Base-by-base conservation (phyloP, 805 yeast species). In the Candida chauliodis region DNA sequence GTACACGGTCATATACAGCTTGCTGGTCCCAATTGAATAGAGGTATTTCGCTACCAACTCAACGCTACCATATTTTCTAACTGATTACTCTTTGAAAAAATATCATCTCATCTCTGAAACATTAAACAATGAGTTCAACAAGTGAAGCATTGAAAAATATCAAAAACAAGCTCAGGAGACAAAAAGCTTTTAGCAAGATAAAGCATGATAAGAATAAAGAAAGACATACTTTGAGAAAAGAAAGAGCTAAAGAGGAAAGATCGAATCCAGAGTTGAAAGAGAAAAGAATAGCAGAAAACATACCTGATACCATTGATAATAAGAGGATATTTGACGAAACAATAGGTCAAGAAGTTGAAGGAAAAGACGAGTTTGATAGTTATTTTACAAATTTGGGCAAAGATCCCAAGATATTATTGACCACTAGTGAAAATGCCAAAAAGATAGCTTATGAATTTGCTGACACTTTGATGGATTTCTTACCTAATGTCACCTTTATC, bases 401-500 rank as follows among this genome's bases (percentile, higher is more conserved):
- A 44, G 79, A 81, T 36, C 98, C 99, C 32, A 93, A 93, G 59
- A 84, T 93, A 32, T 70, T 93, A 40, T 66, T 93, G 38, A 93
- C 99, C 6, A 93, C 99, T 6, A 88, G 81, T 60, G 86, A 86
- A 27, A 73, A 79, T 50, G 96, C 98, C 11, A 81, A 79, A 51
- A 86, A 85, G 55, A 76, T 77, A 27, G 97, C 96, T 0, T 90
- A 88, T 58, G 90, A 84, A 53, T 89, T 93, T 66, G 90, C 96
- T 7, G 93, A 90, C 45, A 73, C 84, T 40, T 66, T 93, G 48
- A 76, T 85, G 65, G 96, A 89, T 46, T 73, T 90, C 25, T 62
- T 93, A 27, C 98, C 98, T 25, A 82, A 85, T 50, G 77, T 84
- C 1, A 81, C 90, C 5, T 93, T 91, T 57, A 80, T 90, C 43